A percentile compares a stretch with the other conserved stretches of the same genome.
Conservation (phyloP, 495 filamentous ascomycete species). For the Trichoderma gamsii region DNA sequence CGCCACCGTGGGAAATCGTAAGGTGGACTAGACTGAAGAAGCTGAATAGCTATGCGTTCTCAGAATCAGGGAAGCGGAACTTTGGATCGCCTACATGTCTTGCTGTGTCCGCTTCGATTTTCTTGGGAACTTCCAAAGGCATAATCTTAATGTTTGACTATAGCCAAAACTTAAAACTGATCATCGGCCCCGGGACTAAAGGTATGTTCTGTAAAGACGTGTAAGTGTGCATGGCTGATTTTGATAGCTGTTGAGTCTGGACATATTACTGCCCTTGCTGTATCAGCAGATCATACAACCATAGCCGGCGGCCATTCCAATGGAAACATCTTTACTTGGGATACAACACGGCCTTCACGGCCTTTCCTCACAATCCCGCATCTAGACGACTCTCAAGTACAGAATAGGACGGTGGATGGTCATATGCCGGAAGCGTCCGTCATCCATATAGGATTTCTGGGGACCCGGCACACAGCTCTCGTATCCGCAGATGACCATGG, state of each 20-base stretch:
- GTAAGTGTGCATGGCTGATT: slow-evolving; percentile 18
- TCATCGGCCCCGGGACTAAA: slow-evolving; percentile 92
- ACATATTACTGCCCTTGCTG: slow-evolving; percentile 75
- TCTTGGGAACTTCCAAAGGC: slow-evolving; percentile 87
- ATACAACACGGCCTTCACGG: slow-evolving; percentile 68
- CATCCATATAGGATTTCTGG: slow-evolving; percentile 90
- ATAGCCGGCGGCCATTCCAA: slow-evolving; percentile 84
- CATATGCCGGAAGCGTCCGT: slow-evolving; percentile 72
- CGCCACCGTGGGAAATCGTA: slow-evolving; percentile 91
- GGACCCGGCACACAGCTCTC: slow-evolving; percentile 89
- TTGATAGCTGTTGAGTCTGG: slow-evolving; percentile 79
- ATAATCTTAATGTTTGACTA: slow-evolving; percentile 95
- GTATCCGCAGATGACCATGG: slow-evolving; percentile 93
- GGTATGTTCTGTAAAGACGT: slow-evolving; percentile 44
- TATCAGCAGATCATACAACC: slow-evolving; percentile 90
- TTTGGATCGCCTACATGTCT: slow-evolving; percentile 91
- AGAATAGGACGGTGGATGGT: slow-evolving; percentile 65
- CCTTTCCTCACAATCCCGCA: slow-evolving; percentile 88
- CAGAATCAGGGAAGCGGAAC: slow-evolving; percentile 87
- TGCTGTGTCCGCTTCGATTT: slow-evolving; percentile 82
- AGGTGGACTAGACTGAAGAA: slow-evolving; percentile 92
- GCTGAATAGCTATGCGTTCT: slow-evolving; percentile 82
- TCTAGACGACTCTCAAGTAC: slow-evolving; percentile 57
- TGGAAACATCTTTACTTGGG: slow-evolving; percentile 96
- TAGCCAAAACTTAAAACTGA: slow-evolving; percentile 85